Evolutionary conservation across 164 flowering plant species (phyloP), one percentile per base, ranked within the genome.

Genomic region (Annona squamosa): DNA sequence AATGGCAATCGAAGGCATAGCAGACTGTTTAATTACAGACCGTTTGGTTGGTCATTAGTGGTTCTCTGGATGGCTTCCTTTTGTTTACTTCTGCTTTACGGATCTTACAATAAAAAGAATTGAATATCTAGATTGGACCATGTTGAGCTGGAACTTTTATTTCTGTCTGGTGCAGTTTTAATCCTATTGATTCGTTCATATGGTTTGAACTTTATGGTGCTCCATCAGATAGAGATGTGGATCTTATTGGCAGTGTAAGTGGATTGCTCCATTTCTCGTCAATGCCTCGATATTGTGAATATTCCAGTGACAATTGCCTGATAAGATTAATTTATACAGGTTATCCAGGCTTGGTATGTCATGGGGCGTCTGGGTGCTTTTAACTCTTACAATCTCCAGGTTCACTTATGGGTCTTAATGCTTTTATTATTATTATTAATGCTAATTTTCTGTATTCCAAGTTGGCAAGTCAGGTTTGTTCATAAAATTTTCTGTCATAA

Each of bases 321-420:
- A 69, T 3, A 65, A 63, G 46, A 4, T 3, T 18, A 48, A 16
- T 17, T 47, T 45, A 5, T 77, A 80, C 94, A 93, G 97, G 97
- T 89, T 77, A 86, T 91, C 78, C 98, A 91, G 70, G 81, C 98
- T 63, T 91, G 97, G 97, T 91, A 90, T 79, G 91, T 94, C 63
- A 89, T 91, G 97, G 97, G 98, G 26, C 93, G 96, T 13, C 76
- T 94, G 66, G 97, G 98, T 70, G 94, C 94, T 68, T 91, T 86
- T 42, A 94, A 94, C 76, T 87, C 97, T 65, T 85, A 87, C 47
- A 94, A 94, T 83, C 76, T 94, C 73, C 97, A 94, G 98, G 98
- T 94, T 74, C 46, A 12, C 46, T 44, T 52, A 52, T 52, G 13
- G 59, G 13, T 16, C 59, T 26, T 1, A 26, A 26, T 26, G 37